Evolutionary conservation across 2,329 filamentous ascomycete genomes (phyloP).

Genomic region (Aspergillus ibericus): DNA sequence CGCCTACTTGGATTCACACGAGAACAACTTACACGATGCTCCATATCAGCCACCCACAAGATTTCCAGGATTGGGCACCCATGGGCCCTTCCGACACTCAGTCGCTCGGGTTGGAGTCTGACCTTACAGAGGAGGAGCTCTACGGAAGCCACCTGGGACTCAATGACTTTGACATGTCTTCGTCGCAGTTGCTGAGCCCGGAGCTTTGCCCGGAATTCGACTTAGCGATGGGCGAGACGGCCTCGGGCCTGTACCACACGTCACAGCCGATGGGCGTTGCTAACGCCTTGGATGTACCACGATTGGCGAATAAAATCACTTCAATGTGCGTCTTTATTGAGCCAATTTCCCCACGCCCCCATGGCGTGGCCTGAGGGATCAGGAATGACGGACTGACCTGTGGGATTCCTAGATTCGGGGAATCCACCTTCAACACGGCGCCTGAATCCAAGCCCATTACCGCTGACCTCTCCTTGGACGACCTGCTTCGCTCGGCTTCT

Average conservation of each 20-base stretch:
- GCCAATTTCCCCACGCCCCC: neutral
- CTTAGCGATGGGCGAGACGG: neutral
- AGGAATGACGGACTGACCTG: neutral
- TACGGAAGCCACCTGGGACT: constrained; percentile 12
- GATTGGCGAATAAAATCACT: constrained; percentile 4
- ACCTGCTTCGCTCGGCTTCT: constrained; percentile 21
- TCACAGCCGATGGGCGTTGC: neutral
- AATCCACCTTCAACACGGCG: constrained; percentile 3
- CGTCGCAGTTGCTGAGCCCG: constrained; percentile 1
- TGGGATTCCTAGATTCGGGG: constrained; percentile 3
- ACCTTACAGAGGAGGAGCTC: constrained; percentile 4
- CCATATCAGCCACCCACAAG: constrained; percentile 8
- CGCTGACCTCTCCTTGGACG: constrained; percentile 9
- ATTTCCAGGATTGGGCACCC: constrained; percentile 12
- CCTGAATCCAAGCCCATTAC: neutral
- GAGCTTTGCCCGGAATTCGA: constrained; percentile 5
- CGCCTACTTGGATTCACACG: neutral
- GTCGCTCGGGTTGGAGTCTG: constrained; percentile 10
- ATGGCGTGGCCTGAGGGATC: neutral
- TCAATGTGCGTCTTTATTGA: neutral
- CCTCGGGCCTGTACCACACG: neutral
- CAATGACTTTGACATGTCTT: constrained; percentile 9
- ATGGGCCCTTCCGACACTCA: constrained; percentile 10
- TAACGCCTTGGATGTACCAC: neutral
- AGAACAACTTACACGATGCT: constrained; percentile 5